Conservation (phyloP, 202 grass and related monocot species). For the Miscanthus sacchariflorus region DNA sequence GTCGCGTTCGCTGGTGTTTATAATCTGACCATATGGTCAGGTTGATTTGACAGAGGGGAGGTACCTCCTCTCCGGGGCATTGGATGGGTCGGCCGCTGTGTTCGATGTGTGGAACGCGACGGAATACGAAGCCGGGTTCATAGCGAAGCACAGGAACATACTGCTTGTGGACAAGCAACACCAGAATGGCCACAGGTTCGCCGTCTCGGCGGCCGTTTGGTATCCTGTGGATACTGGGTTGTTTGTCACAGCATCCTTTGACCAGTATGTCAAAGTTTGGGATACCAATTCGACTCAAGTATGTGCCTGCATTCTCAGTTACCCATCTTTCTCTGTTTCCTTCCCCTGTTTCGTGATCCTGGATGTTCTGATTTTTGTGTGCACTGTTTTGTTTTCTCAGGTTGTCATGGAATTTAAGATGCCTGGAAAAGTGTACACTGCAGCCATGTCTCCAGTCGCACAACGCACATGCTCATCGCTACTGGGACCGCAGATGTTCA, state of each 20-base stretch:
- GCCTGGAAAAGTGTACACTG: conserved; percentile 85
- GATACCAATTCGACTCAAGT: conserved; percentile 93
- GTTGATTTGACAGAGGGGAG: conserved; percentile 89
- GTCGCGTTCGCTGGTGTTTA: conserved; percentile 3
- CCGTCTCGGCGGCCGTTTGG: conserved; percentile 76
- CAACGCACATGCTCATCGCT: conserved; percentile 86
- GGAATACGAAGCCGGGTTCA: conserved; percentile 55
- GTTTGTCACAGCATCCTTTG: conserved; percentile 87
- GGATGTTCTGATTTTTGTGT: neutral
- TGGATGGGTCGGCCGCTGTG: conserved; percentile 76
- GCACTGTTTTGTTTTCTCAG: conserved; percentile 44
- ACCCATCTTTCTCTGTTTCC: neutral
- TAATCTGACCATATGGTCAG: conserved; percentile 75
- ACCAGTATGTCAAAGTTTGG: conserved; percentile 92
- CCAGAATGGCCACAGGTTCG: conserved; percentile 73
- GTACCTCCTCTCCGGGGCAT: conserved; percentile 88
- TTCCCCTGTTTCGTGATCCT: neutral
- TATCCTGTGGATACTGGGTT: conserved; percentile 93
- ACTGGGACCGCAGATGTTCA: conserved; percentile 87
- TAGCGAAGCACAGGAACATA: conserved; percentile 74
- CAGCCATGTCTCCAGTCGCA: conserved; percentile 79
- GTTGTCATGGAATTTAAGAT: conserved; percentile 95
- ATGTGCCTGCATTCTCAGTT: conserved; percentile 1
- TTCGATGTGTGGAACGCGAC: conserved; percentile 72
- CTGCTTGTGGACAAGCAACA: conserved; percentile 83